phyloP scores from a whole-genome alignment of 108 stramenopile species.

The Cyclostephanos tholiformis region DNA sequence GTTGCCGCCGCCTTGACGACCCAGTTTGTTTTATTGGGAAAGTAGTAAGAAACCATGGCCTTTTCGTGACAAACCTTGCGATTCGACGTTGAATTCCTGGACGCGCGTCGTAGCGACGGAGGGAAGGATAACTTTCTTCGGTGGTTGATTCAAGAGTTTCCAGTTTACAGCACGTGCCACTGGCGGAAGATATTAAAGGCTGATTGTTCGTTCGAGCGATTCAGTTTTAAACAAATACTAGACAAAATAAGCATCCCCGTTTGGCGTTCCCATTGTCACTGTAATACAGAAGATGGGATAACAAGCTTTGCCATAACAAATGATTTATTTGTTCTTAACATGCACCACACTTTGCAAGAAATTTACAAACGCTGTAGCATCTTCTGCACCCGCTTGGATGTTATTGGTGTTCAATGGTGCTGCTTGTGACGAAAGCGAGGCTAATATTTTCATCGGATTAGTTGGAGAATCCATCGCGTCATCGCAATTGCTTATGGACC shows the following conservation, averaged over 20 bases:
- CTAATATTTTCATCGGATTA: constrained; percentile 51
- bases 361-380: constrained; percentile 76
- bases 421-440: constrained; percentile 49
- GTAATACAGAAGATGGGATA: too few relatives aligned
- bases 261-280: too few relatives aligned
- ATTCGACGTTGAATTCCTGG: too few relatives aligned
- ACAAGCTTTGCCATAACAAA: neutral
- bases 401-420: constrained; percentile 30
- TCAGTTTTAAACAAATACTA: too few relatives aligned
- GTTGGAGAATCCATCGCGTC: constrained; percentile 12
- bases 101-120: too few relatives aligned
- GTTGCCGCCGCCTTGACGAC: constrained; percentile 55
- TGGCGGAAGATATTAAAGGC: too few relatives aligned
- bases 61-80: neutral
- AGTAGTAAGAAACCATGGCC: neutral
- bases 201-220: too few relatives aligned
- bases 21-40: neutral
- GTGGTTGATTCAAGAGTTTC: too few relatives aligned
- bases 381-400: constrained; percentile 47
- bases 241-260: too few relatives aligned
- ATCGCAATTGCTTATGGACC: constrained; percentile 3
- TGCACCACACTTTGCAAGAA: constrained; percentile 68
- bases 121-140: too few relatives aligned
- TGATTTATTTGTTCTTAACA: neutral
- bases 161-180: too few relatives aligned